Evolutionary conservation across 495 filamentous ascomycete species (phyloP).

Genomic region (Cetradonia linearis): DNA sequence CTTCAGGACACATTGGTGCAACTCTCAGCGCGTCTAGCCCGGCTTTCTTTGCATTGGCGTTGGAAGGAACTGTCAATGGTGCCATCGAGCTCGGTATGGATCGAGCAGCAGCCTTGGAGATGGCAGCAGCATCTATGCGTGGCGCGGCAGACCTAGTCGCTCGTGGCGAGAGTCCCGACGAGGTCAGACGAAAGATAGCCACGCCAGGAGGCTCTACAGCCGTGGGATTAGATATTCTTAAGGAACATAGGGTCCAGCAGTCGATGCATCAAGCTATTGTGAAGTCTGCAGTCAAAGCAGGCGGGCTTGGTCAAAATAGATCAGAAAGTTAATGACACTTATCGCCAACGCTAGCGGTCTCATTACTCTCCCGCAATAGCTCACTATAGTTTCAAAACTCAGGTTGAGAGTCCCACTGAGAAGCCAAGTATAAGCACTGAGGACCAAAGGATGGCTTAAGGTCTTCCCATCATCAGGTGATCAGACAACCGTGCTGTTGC

Average conservation of each 20-base stretch:
- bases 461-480: too few relatives aligned
- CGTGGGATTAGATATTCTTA: conserved; percentile 17
- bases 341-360: background rate
- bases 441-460: too few relatives aligned
- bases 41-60: conserved; percentile 19
- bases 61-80: conserved; percentile 23
- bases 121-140: conserved; percentile 27
- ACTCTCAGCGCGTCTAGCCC: conserved; percentile 16
- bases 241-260: conserved; percentile 21
- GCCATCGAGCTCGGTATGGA: conserved; percentile 21
- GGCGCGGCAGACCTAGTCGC: conserved; percentile 18
- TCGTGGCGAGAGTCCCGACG: conserved; percentile 16
- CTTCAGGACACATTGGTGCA: conserved; percentile 16
- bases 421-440: too few relatives aligned
- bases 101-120: conserved; percentile 17
- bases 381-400: background rate
- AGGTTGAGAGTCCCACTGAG: too few relatives aligned
- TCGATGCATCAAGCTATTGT: conserved; percentile 3
- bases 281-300: conserved; percentile 8
- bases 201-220: conserved; percentile 22
- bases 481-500: too few relatives aligned
- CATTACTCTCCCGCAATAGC: background rate
- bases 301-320: background rate
- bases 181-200: conserved; percentile 21
- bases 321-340: background rate